Evolutionary conservation across 768 basidiomycete genomes (phyloP), one percentile per base, ranked within the genome.

Genomic region (Pleurotus tuoliensis): DNA sequence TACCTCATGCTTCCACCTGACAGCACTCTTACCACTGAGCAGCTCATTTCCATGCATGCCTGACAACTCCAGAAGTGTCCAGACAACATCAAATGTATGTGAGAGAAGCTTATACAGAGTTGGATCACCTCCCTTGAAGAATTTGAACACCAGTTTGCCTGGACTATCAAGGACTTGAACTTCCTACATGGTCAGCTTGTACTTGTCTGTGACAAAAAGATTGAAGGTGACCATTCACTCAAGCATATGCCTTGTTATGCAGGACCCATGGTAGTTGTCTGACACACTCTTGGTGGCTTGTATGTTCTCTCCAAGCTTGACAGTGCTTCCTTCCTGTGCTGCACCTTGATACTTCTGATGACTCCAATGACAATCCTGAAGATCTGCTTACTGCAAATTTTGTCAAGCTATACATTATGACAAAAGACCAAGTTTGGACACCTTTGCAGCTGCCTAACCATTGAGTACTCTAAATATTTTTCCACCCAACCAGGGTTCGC

Each of bases 121-220:
- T 58, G 69, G 0, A 57, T 68, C 18, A 50, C 54, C 1, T 61
- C 20, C 20, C 20, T 20, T 20, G 20, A 20, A 20, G 20, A 20
- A 20, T 20, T 20, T 20, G 20, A 20, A 39, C 56, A 65, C 30
- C 57, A 54, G 5, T 59, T 56, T 48, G 11, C 51, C 1, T 41
- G 57, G 0, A 61, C 50, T 0, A 67, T 72, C 13, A 55, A 49
- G 1, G 56, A 64, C 13, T 66, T 49, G 9, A 39, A 64, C 22
- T 74, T 70, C 45, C 12, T 63, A 34, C 60, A 57, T 6, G 73
- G 73, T 18, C 60, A 62, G 0, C 58, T 78, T 0, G 71, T 75
- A 0, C 61, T 80, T 0, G 63, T 76, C 0, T 47, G 67, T 3
- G 77, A 80, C 46, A 68, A 68, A 0, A 22, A 54, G 0, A 53